phyloP scores from a whole-genome alignment of 805 yeast genomes.

The Monosporozyma servazzii region DNA sequence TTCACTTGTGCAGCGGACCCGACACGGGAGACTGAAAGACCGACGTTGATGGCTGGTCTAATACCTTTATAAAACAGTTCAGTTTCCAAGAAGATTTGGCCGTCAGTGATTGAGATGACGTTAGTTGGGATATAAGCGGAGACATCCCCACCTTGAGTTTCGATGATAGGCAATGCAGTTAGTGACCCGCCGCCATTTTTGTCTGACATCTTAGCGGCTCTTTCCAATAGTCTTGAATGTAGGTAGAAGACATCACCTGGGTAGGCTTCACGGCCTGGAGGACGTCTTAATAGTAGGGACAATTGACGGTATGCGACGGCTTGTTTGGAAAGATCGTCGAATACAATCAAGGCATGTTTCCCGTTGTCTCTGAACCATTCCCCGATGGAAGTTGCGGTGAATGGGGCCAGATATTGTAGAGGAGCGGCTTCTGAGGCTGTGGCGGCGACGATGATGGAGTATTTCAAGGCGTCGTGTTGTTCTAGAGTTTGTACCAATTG shows the following conservation, averaged over 20 bases:
- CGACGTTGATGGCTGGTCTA: conserved; percentile 99
- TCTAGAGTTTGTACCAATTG: conserved; percentile 98
- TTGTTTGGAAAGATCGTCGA: conserved; percentile 97
- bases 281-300: conserved; percentile 94
- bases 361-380: conserved; percentile 99
- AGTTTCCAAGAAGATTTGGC: conserved; percentile 98
- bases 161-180: conserved; percentile 93
- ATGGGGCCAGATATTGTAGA: conserved; percentile 98
- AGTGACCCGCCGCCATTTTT: conserved; percentile 85
- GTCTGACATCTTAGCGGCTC: conserved; percentile 96
- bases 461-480: conserved; percentile 95
- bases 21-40: conserved; percentile 99
- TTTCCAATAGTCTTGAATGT: conserved; percentile 90
- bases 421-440: conserved; percentile 99
- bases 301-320: conserved; percentile 99
- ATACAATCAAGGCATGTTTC: conserved; percentile 92
- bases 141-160: conserved; percentile 99
- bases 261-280: conserved; percentile 95
- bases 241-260: conserved; percentile 96
- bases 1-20: conserved; percentile 99
- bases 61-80: conserved; percentile 99
- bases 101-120: conserved; percentile 95
- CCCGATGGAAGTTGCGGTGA: conserved; percentile 99
- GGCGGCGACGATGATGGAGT: conserved; percentile 97
- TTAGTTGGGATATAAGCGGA: conserved; percentile 96